These are phyloP conservation scores for Tulasnella sp. DNA, from an alignment of 768 basidiomycete genomes.

Conservation along the genomic window DNA sequence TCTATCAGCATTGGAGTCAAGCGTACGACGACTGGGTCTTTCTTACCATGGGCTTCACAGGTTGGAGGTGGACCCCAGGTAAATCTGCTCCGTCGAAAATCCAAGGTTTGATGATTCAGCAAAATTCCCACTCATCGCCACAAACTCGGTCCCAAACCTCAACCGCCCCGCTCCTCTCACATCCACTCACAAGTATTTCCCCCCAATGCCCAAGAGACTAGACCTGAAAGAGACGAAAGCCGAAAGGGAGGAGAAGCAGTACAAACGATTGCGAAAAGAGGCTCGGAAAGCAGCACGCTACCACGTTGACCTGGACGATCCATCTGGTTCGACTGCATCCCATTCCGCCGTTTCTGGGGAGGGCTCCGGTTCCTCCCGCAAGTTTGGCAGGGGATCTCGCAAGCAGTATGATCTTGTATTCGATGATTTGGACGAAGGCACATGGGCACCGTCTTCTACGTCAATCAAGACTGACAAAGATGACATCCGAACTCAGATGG, in stretches of 20 bases:
- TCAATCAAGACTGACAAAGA: constrained; percentile 29
- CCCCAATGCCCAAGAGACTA: constrained; percentile 39
- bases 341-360: constrained; percentile 24
- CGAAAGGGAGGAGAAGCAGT: constrained; percentile 45
- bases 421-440: constrained; percentile 26
- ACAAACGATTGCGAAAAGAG: constrained; percentile 42
- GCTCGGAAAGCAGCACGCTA: constrained; percentile 40
- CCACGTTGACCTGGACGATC: constrained; percentile 21
- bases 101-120: not conserved
- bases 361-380: not conserved
- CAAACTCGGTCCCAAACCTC: too few species aligned
- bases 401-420: constrained; percentile 7
- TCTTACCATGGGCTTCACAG: not conserved
- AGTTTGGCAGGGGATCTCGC: not conserved
- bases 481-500: constrained; percentile 44
- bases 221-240: constrained; percentile 57
- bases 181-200: not conserved
- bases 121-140: too few species aligned
- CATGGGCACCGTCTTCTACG: constrained; percentile 28
- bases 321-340: constrained; percentile 20
- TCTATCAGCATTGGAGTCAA: not conserved
- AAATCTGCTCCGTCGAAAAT: not conserved
- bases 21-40: not conserved
- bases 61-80: not conserved
- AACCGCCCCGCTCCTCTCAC: too few species aligned